A percentile compares a stretch with the other conserved stretches of the same genome.
Evolutionary conservation across 805 yeast species (phyloP).

Genomic region (Starmera dryadoides): DNA sequence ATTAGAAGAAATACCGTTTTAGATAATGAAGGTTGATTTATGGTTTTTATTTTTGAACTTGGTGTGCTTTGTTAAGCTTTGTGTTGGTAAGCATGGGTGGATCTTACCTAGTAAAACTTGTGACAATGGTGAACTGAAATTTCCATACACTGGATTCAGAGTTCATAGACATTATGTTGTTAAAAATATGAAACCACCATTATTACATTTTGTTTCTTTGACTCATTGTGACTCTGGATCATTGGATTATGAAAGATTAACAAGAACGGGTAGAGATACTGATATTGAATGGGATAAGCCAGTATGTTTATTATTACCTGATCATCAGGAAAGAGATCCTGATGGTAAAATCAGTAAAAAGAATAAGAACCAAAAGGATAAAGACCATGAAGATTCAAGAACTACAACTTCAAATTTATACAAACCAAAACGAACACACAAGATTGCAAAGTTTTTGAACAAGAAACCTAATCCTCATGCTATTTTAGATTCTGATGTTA

Average conservation of each 20-base stretch:
- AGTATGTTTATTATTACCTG: constrained; percentile 34
- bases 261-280: constrained; percentile 24
- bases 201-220: constrained; percentile 36
- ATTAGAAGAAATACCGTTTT: too few relatives aligned
- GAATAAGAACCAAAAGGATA: background rate
- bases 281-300: constrained; percentile 45
- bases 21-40: too few relatives aligned
- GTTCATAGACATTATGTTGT: constrained; percentile 41
- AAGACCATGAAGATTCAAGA: background rate
- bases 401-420: background rate
- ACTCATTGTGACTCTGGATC: constrained; percentile 47
- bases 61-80: background rate
- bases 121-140: background rate
- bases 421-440: background rate
- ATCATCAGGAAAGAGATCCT: constrained; percentile 4
- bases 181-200: constrained; percentile 28
- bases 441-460: background rate
- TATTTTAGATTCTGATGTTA: background rate
- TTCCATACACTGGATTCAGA: constrained; percentile 47
- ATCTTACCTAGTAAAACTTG: background rate
- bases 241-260: constrained; percentile 33
- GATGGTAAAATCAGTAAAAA: constrained; percentile 1
- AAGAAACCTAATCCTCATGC: background rate
- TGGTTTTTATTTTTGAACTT: too few relatives aligned
- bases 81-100: too few relatives aligned